Evolutionary conservation across 1,284 basidiomycete genomes (phyloP).

Genomic region (Coniferiporia sulphurascens): DNA sequence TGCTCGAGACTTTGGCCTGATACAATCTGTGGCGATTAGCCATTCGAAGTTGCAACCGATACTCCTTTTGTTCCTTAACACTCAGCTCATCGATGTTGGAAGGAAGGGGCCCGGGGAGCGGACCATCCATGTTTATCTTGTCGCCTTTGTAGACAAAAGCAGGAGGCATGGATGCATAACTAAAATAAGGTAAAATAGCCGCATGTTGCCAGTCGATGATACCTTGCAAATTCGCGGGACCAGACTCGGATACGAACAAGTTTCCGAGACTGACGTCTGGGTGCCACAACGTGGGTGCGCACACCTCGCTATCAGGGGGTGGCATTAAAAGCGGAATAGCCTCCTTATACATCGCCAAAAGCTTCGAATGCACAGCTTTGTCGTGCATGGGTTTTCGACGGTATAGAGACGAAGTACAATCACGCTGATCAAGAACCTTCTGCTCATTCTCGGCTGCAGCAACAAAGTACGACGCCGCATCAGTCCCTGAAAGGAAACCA

Average conservation of each 20-base stretch:
- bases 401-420: background rate
- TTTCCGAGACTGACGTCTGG: constrained; percentile 11
- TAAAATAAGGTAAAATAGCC: constrained; percentile 5
- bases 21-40: constrained; percentile 5
- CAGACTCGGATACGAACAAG: constrained; percentile 3
- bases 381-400: background rate
- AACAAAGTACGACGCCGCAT: background rate
- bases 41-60: background rate
- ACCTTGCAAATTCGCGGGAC: background rate
- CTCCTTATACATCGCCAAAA: background rate
- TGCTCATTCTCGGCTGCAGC: background rate
- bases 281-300: constrained; percentile 10
- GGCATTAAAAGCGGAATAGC: constrained; percentile 2
- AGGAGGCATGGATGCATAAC: constrained; percentile 8
- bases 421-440: background rate
- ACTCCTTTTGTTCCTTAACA: background rate
- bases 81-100: background rate
- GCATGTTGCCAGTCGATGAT: constrained; percentile 6
- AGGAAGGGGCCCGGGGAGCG: constrained; percentile 3
- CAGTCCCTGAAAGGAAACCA: background rate
- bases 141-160: background rate
- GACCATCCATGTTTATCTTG: background rate
- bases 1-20: background rate
- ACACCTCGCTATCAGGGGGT: background rate
- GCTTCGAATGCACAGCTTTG: background rate